A percentile compares a stretch with the other conserved stretches of the same genome.
phyloP scores from a whole-genome alignment of 495 filamentous ascomycete genomes.

The Aspergillus conjunctus region DNA sequence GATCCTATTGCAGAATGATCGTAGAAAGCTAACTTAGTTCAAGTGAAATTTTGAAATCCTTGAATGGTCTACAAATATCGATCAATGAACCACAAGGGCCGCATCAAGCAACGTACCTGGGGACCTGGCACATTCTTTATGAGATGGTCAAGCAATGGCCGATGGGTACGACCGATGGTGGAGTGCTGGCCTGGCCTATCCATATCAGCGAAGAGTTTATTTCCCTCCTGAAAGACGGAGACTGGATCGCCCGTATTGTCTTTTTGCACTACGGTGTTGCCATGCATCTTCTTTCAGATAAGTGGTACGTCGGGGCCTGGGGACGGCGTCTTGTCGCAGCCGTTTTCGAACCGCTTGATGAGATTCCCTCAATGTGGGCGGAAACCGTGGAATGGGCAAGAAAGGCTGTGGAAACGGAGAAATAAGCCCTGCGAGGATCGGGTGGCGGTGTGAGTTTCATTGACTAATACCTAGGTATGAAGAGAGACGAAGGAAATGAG shows the following conservation, averaged over 20 bases:
- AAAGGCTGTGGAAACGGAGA: constrained; percentile 24
- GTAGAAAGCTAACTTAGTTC: constrained; percentile 3
- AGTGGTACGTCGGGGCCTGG: constrained; percentile 44
- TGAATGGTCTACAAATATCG: constrained; percentile 22
- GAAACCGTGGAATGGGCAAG: constrained; percentile 40
- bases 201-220: constrained; percentile 36
- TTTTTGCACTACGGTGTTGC: constrained; percentile 42
- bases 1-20: background rate
- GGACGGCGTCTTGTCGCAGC: constrained; percentile 41
- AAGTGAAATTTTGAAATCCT: constrained; percentile 28
- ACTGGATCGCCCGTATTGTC: constrained; percentile 43
- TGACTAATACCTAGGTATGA: background rate
- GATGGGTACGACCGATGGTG: constrained; percentile 33
- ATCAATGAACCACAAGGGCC: constrained; percentile 25
- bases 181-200: constrained; percentile 42
- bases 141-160: constrained; percentile 41
- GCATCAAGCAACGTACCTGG: constrained; percentile 24
- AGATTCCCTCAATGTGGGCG: constrained; percentile 35
- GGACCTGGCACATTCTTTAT: constrained; percentile 34
- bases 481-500: no score
- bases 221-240: constrained; percentile 30
- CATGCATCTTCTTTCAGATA: constrained; percentile 40
- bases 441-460: background rate
- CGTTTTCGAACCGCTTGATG: constrained; percentile 31
- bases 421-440: background rate